Conservation (phyloP, 2,329 filamentous ascomycete species). For the Calonectria hongkongensis region DNA sequence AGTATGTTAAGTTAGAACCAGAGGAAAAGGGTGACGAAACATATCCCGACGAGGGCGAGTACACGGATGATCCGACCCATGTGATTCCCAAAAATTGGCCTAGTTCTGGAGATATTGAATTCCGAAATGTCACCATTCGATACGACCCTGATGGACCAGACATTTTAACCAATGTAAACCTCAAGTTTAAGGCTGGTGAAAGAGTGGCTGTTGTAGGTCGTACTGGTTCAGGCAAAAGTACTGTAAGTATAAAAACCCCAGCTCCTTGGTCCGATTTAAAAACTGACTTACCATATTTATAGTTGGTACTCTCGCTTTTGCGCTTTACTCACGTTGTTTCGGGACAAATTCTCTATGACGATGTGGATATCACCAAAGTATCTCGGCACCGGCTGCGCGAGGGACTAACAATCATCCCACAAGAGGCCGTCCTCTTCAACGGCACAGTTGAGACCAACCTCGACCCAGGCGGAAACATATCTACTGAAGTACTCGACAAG, state of each 20-base stretch:
- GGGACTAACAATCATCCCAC: slow-evolving; percentile 74
- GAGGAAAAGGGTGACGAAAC: slow-evolving; percentile 66
- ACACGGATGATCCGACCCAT: slow-evolving; percentile 62
- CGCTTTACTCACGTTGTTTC: slow-evolving; percentile 71
- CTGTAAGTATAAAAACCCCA: slow-evolving; percentile 69
- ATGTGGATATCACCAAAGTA: slow-evolving; percentile 72
- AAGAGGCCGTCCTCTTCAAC: slow-evolving; percentile 75
- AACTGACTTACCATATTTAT: slow-evolving; percentile 36
- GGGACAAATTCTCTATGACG: slow-evolving; percentile 73
- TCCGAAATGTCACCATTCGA: slow-evolving; percentile 70
- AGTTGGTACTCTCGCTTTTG: slow-evolving; percentile 72
- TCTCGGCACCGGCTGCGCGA: slow-evolving; percentile 70
- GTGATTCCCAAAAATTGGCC: slow-evolving; percentile 67
- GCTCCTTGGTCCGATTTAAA: not conserved
- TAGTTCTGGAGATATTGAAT: slow-evolving; percentile 68
- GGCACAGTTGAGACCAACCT: slow-evolving; percentile 74
- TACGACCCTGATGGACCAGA: slow-evolving; percentile 67
- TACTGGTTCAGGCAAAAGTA: slow-evolving; percentile 89
- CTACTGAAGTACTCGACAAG: slow-evolving; percentile 71
- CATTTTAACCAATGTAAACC: slow-evolving; percentile 70
- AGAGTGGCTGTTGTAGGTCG: slow-evolving; percentile 87
- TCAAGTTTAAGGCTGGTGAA: slow-evolving; percentile 78
- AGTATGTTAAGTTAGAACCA: slow-evolving; percentile 67
- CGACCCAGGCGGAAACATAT: slow-evolving; percentile 77
- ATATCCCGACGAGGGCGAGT: slow-evolving; percentile 63